Base-by-base conservation (phyloP, 495 filamentous ascomycete genomes). In the Hyphodiscus hymeniophilus region DNA sequence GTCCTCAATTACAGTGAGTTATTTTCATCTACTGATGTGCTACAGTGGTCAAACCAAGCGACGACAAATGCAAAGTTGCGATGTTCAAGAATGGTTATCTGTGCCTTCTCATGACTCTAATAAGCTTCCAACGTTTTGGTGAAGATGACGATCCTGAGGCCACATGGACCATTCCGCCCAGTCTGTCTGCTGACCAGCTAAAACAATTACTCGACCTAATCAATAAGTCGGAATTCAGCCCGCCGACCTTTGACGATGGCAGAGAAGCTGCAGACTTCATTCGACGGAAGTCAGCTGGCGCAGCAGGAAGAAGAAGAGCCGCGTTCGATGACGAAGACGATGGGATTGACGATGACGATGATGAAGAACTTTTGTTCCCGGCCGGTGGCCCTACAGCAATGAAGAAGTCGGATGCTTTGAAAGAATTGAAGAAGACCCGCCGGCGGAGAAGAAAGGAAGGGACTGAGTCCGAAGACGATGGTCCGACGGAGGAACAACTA, bases 41-140 rank as follows among this genome's bases (percentile, higher is more conserved):
- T 13, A 30, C 43, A 76, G 79, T 77, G 44, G 69, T 95, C 44
- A 81, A 72, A 52, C 74, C 86, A 1, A 79, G 81, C 33, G 79
- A 75, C 34, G 84, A 91, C 34, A 70, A 77, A 23, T 72, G 79
- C 32, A 80, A 81, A 39, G 75, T 71, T 3, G 84, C 87, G 18
- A 79, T 94, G 65, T 94, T 90, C 63, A 89, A 86, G 55, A 89
- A 96, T 57, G 81, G 84, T n/a, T 82, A 88, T 58, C 79, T 97
- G 7, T 84, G 91, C 22, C 81, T 97, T 20, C 78, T 99, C 6
- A 82, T 97, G 77, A 80, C 70, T 0, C 70, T 89, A 3, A 67
- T 83, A 38, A 85, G 87, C 3, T 77, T 92, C 42, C 77, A 85
- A 55, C 72, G 80, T 13, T 67, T 88, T 3, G 80, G 83, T 3